These are phyloP conservation scores for Candida jianshihensis DNA, from an alignment of 805 yeast species.

Conservation along the genomic window DNA sequence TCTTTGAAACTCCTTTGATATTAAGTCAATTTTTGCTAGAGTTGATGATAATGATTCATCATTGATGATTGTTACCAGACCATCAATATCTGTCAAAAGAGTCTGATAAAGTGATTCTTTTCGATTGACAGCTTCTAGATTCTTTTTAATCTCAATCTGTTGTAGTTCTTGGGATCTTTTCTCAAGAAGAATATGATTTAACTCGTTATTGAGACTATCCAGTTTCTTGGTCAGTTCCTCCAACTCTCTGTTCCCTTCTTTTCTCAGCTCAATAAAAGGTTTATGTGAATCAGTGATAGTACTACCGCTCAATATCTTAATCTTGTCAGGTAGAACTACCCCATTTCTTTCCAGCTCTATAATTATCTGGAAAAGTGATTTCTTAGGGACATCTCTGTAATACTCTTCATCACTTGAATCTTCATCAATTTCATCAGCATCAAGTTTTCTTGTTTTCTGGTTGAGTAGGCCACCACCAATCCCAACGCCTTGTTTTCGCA, in stretches of 20 bases:
- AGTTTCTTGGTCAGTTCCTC: conserved; percentile 10
- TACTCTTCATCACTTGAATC: conserved; percentile 19
- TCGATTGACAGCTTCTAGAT: neutral
- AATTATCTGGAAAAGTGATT: conserved; percentile 19
- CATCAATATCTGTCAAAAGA: neutral
- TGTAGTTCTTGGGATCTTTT: conserved; percentile 10
- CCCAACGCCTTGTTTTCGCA: conserved; percentile 57
- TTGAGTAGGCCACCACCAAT: conserved; percentile 50
- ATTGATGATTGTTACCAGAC: neutral
- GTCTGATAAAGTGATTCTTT: neutral
- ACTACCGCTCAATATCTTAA: conserved; percentile 15
- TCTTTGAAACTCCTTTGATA: neutral
- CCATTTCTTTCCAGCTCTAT: conserved; percentile 17
- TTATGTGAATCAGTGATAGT: conserved; percentile 25
- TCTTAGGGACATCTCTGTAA: conserved; percentile 19
- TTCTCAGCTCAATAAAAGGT: conserved; percentile 30
- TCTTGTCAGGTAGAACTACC: conserved; percentile 11
- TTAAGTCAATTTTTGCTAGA: neutral
- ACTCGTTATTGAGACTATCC: conserved; percentile 11
- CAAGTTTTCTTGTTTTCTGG: conserved; percentile 1
- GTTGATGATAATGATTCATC: neutral
- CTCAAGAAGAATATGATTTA: conserved; percentile 8
- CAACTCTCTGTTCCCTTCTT: conserved; percentile 24
- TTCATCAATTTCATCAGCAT: conserved; percentile 6
- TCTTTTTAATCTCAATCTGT: conserved; percentile 1